phyloP scores from a whole-genome alignment of 139 green algal species.

The Diplosphaera chodatii region DNA sequence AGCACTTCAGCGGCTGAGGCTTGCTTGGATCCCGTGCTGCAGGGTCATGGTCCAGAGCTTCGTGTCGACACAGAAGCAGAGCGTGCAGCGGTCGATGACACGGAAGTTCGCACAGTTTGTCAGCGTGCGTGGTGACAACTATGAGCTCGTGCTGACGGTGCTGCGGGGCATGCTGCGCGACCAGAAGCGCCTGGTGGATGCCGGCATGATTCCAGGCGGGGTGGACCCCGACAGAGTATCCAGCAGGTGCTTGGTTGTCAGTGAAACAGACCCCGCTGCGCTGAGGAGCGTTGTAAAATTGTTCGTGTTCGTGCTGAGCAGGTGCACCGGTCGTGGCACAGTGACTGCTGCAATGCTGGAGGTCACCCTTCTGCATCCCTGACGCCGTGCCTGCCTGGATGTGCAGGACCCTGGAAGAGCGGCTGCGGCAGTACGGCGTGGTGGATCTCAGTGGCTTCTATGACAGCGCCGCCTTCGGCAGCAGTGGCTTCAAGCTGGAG shows the following conservation, averaged over 20 bases:
- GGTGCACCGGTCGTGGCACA: neutral
- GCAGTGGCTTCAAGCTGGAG: constrained; percentile 49
- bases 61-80: constrained; percentile 93
- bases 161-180: constrained; percentile 25
- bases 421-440: constrained; percentile 75
- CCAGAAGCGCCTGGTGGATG: constrained; percentile 9
- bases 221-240: constrained; percentile 10
- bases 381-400: neutral
- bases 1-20: no score
- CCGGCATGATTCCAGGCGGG: neutral
- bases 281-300: no score
- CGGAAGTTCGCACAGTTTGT: constrained; percentile 68
- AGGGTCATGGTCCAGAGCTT: constrained; percentile 92
- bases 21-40: no score
- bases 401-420: constrained; percentile 67
- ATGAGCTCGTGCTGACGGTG: constrained; percentile 40
- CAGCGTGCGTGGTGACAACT: constrained; percentile 33
- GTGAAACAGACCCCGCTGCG: neutral
- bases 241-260: neutral
- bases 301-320: neutral
- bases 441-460: constrained; percentile 74
- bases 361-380: no score
- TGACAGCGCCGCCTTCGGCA: constrained; percentile 36
- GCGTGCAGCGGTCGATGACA: constrained; percentile 80
- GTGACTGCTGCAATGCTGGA: no score